Evolutionary conservation across 441 rosid species (phyloP).

Genomic region (Erodium texanum): DNA sequence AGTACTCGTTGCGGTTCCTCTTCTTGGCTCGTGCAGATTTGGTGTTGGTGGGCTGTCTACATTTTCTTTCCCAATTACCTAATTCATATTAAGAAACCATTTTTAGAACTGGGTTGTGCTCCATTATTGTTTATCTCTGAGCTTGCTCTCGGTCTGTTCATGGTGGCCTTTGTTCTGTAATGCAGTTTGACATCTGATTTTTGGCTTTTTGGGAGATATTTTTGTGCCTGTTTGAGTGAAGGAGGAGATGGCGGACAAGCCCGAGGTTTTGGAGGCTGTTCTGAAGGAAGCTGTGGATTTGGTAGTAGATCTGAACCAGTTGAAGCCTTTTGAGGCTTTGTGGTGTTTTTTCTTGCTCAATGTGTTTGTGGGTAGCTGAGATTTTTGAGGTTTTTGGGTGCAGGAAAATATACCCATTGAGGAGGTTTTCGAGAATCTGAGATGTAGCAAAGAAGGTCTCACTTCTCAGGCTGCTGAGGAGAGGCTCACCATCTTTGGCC

Average conservation of each 20-base stretch:
- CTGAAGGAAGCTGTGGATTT: constrained; percentile 26
- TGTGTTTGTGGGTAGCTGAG: neutral
- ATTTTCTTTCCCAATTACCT: neutral
- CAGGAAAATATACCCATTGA: constrained; percentile 51
- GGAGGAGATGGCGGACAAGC: constrained; percentile 18
- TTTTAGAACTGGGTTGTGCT: neutral
- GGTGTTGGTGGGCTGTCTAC: constrained; percentile 18
- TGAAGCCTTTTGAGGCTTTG: constrained; percentile 18
- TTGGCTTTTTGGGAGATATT: neutral
- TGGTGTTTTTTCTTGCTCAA: constrained; percentile 10
- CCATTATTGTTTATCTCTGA: neutral
- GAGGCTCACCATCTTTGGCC: constrained; percentile 46
- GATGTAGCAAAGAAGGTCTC: constrained; percentile 44
- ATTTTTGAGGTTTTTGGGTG: constrained; percentile 7
- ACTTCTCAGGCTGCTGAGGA: constrained; percentile 40
- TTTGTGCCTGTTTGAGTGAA: neutral
- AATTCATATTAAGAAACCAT: neutral
- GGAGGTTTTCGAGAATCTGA: constrained; percentile 43
- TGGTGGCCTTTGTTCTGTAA: neutral
- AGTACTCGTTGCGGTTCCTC: constrained; percentile 8
- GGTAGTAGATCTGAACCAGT: constrained; percentile 47
- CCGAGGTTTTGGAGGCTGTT: constrained; percentile 25
- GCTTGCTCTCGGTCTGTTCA: neutral
- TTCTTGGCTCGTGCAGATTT: constrained; percentile 11
- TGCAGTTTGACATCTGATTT: neutral